These are phyloP conservation scores for Leccinum subgranulosum DNA, from an alignment of 768 basidiomycete species.

Conservation along the genomic window DNA sequence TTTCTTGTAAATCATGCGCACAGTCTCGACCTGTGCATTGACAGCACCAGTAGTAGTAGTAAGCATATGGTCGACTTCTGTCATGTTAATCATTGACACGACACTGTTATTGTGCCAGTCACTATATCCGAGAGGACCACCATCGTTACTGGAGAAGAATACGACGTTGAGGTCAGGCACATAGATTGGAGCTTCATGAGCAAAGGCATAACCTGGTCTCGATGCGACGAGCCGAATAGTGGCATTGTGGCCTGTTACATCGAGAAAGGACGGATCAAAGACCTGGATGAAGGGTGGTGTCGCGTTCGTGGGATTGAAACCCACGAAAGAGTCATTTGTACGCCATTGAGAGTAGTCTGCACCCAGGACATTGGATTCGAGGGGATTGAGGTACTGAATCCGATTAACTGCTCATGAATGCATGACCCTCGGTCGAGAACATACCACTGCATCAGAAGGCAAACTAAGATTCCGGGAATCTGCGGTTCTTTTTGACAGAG, in stretches of 20 bases:
- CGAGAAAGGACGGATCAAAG: slow-evolving; percentile 52
- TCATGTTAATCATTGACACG: slow-evolving; percentile 59
- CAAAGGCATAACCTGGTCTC: slow-evolving; percentile 64
- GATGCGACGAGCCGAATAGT: slow-evolving; percentile 60
- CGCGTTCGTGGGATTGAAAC: slow-evolving; percentile 64
- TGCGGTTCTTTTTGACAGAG: not conserved
- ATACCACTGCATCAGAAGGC: slow-evolving; percentile 24
- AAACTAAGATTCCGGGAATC: slow-evolving; percentile 1
- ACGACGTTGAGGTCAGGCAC: slow-evolving; percentile 61
- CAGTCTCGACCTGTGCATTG: slow-evolving; percentile 49
- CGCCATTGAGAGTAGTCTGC: slow-evolving; percentile 39
- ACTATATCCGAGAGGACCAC: slow-evolving; percentile 62
- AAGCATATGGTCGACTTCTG: slow-evolving; percentile 49
- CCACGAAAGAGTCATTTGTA: slow-evolving; percentile 35
- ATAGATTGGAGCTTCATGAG: slow-evolving; percentile 78
- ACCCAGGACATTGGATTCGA: slow-evolving; percentile 49
- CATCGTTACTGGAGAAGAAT: slow-evolving; percentile 70
- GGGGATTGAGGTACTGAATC: slow-evolving; percentile 48
- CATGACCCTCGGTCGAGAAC: not conserved
- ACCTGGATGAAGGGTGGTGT: slow-evolving; percentile 58
- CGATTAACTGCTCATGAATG: not conserved
- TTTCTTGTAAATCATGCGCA: slow-evolving; percentile 12
- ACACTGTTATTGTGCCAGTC: slow-evolving; percentile 63
- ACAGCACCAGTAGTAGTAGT: slow-evolving; percentile 34
- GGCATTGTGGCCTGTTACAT: slow-evolving; percentile 55